Evolutionary conservation across 176 grass and related monocot species (phyloP).

Genomic region (Metroxylon sagu): DNA sequence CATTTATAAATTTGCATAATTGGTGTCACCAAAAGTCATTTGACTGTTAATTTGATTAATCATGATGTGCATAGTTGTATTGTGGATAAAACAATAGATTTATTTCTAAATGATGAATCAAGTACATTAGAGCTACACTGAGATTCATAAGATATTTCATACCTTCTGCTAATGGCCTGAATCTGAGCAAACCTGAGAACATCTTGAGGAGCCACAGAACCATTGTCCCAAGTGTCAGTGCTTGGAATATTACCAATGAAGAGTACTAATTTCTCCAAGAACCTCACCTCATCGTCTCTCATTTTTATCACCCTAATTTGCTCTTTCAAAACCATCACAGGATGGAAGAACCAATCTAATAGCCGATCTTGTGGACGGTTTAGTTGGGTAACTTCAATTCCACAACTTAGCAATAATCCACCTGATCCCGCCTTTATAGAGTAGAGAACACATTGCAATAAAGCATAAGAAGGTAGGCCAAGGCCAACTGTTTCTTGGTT

Average conservation of each 20-base stretch:
- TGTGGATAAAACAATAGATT: too few relatives aligned
- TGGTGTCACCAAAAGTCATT: too few relatives aligned
- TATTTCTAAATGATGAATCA: too few relatives aligned
- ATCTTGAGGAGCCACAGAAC: constrained; percentile 34
- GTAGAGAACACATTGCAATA: constrained; percentile 39
- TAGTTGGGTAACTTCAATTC: constrained; percentile 46
- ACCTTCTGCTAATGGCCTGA: constrained; percentile 91
- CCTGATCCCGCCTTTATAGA: constrained; percentile 50
- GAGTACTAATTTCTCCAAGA: constrained; percentile 53
- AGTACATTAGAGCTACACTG: neutral
- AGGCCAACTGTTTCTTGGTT: constrained; percentile 51
- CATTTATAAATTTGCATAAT: too few relatives aligned
- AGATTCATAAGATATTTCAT: neutral
- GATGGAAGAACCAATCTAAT: constrained; percentile 86
- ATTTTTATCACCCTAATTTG: constrained; percentile 62
- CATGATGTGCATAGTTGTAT: too few relatives aligned
- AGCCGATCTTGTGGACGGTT: constrained; percentile 70
- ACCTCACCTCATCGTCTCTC: constrained; percentile 51
- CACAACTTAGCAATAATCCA: constrained; percentile 48
- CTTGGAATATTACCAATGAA: constrained; percentile 33
- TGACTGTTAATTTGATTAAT: too few relatives aligned
- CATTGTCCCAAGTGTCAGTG: constrained; percentile 31
- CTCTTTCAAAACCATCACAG: constrained; percentile 67
- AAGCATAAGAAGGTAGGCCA: constrained; percentile 51
- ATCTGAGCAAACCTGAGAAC: constrained; percentile 59